phyloP scores from a whole-genome alignment of 768 basidiomycete species.

The Boletus pseudo-olivaceus region DNA sequence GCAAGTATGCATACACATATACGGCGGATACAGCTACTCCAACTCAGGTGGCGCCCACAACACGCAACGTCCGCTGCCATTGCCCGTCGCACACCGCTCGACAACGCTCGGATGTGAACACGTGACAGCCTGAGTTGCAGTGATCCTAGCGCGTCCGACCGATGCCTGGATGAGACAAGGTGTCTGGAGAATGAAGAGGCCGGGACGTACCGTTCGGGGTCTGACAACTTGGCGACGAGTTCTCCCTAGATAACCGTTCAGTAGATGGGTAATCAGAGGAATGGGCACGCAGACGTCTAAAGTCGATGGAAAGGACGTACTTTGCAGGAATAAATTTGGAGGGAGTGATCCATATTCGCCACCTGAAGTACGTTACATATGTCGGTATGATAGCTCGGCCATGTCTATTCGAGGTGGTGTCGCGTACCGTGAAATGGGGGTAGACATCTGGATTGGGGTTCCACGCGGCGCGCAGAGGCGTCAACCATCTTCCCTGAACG shows the following conservation, averaged over 20 bases:
- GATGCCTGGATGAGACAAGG: background rate
- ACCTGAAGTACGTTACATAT: constrained; percentile 40
- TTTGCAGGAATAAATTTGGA: constrained; percentile 73
- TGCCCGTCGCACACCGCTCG: constrained; percentile 74
- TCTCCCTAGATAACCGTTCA: constrained; percentile 51
- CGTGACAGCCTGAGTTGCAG: constrained; percentile 88
- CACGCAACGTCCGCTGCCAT: constrained; percentile 74
- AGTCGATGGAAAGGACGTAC: constrained; percentile 30
- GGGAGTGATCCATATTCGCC: constrained; percentile 73
- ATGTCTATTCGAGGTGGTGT: background rate
- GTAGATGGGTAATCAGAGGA: background rate
- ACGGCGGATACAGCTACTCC: background rate
- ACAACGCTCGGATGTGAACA: constrained; percentile 76
- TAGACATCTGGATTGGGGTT: constrained; percentile 71
- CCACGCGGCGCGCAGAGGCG: constrained; percentile 76
- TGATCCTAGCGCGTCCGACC: constrained; percentile 45
- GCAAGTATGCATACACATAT: too few relatives aligned
- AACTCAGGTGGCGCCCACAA: constrained; percentile 60
- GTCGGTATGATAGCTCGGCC: background rate
- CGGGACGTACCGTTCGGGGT: constrained; percentile 47
- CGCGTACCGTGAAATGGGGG: constrained; percentile 76
- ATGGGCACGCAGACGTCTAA: background rate
- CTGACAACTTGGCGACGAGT: constrained; percentile 58
- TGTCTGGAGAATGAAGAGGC: background rate
- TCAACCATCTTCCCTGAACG: constrained; percentile 75